These are phyloP conservation scores for Hypoxylon sp. DNA, from an alignment of 2,329 filamentous ascomycete genomes.

Conservation along the genomic window DNA sequence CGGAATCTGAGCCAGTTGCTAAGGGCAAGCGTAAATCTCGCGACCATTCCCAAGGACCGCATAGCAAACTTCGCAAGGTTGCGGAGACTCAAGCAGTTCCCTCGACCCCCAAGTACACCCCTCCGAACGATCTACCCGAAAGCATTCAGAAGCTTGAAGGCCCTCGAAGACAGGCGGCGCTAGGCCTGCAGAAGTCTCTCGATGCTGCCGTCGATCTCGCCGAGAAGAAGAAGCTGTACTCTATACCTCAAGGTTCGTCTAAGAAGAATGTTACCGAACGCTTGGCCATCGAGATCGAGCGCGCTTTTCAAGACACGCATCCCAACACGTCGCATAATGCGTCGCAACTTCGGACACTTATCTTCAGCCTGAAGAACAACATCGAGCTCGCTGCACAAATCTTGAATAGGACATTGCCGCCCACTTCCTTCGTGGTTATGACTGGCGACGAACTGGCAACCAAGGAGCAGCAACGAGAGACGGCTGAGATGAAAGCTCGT, in stretches of 20 bases:
- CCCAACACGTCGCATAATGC: slow-evolving; percentile 67
- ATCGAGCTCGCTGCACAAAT: slow-evolving; percentile 81
- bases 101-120: slow-evolving; percentile 59
- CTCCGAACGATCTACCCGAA: slow-evolving; percentile 67
- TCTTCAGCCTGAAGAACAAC: slow-evolving; percentile 93
- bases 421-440: slow-evolving; percentile 89
- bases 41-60: slow-evolving; percentile 68
- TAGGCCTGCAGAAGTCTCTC: slow-evolving; percentile 79
- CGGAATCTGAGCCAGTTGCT: slow-evolving; percentile 55
- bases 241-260: slow-evolving; percentile 74
- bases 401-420: slow-evolving; percentile 78
- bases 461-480: slow-evolving; percentile 86
- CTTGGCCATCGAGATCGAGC: slow-evolving; percentile 85
- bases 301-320: slow-evolving; percentile 73
- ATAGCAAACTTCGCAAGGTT: slow-evolving; percentile 68
- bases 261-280: slow-evolving; percentile 76
- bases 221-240: slow-evolving; percentile 75
- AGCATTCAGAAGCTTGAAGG: slow-evolving; percentile 71
- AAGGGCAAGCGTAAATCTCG: slow-evolving; percentile 71
- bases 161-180: slow-evolving; percentile 77
- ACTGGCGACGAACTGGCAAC: slow-evolving; percentile 91
- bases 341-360: slow-evolving; percentile 80
- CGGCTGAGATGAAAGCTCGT: slow-evolving; percentile 81
- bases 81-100: slow-evolving; percentile 64
- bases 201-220: slow-evolving; percentile 75